phyloP scores from a whole-genome alignment of 1,139 yeast genomes.

The Ogataea hybrid region DNA sequence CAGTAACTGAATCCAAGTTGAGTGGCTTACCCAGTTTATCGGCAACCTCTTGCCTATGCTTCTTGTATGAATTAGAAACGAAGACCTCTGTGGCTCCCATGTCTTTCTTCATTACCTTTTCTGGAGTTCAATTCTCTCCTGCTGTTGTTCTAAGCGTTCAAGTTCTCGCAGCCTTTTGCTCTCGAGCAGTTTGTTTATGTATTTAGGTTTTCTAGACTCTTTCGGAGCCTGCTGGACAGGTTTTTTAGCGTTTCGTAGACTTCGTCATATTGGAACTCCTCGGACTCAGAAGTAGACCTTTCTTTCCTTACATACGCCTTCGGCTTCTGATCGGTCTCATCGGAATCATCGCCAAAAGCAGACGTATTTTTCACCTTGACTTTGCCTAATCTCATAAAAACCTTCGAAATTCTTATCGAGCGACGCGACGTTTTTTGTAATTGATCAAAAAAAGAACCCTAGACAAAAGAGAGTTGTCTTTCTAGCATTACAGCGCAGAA shows the following conservation, averaged over 20 bases:
- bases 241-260: slow-evolving; percentile 28
- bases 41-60: slow-evolving; percentile 34
- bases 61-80: slow-evolving; percentile 42
- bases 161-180: slow-evolving; percentile 40
- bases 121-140: slow-evolving; percentile 30
- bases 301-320: not conserved
- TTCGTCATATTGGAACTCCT: slow-evolving; percentile 30
- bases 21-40: slow-evolving; percentile 2
- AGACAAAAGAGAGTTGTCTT: slow-evolving; percentile 5
- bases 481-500: not conserved
- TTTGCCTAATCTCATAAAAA: slow-evolving; percentile 5
- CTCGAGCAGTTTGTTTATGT: slow-evolving; percentile 37
- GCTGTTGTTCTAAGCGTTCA: slow-evolving; percentile 38
- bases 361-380: slow-evolving; percentile 4
- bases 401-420: slow-evolving; percentile 3
- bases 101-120: slow-evolving; percentile 35
- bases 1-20: not conserved
- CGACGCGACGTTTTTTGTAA: slow-evolving; percentile 3
- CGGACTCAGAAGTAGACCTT: not conserved
- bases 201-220: slow-evolving; percentile 30
- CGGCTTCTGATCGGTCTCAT: not conserved
- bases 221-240: slow-evolving; percentile 2
- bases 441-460: slow-evolving; percentile 1
- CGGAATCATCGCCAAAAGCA: slow-evolving; percentile 8
- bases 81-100: slow-evolving; percentile 41